Conservation (phyloP, 148 eudicot species). For the Fagopyrum esculentum region DNA sequence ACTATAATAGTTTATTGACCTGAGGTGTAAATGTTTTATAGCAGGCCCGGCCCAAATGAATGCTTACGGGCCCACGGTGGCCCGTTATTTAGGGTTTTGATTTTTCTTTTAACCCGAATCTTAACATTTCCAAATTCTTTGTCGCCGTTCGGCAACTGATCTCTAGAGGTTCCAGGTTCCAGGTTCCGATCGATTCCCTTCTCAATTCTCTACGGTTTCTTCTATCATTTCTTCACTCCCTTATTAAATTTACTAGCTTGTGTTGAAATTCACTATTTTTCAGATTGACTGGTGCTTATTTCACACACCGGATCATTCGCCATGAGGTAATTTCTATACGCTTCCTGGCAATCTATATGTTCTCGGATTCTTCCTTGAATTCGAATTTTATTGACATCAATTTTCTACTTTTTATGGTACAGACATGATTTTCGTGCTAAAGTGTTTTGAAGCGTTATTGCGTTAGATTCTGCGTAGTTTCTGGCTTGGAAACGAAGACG, state of each 20-base stretch:
- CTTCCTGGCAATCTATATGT: neutral
- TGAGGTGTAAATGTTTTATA: neutral
- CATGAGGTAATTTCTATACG: neutral
- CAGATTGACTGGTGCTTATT: neutral
- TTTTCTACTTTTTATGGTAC: neutral
- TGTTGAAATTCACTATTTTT: neutral
- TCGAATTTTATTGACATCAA: neutral
- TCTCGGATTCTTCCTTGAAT: neutral
- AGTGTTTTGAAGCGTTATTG: neutral
- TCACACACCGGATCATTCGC: neutral
- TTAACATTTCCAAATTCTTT: neutral
- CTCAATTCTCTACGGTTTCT: neutral
- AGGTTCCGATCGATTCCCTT: neutral
- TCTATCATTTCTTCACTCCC: neutral
- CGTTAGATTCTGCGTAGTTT: neutral
- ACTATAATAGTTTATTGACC: neutral
- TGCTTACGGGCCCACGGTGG: neutral
- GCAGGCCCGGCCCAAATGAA: neutral
- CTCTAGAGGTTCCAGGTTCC: neutral
- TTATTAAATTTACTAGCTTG: neutral
- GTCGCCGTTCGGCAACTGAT: slow-evolving; percentile 7
- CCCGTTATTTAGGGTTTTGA: neutral
- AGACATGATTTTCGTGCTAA: neutral
- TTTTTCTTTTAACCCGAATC: neutral
- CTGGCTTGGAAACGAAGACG: neutral